phyloP scores from a whole-genome alignment of 805 yeast genomes.

The Candida namnaoensis region DNA sequence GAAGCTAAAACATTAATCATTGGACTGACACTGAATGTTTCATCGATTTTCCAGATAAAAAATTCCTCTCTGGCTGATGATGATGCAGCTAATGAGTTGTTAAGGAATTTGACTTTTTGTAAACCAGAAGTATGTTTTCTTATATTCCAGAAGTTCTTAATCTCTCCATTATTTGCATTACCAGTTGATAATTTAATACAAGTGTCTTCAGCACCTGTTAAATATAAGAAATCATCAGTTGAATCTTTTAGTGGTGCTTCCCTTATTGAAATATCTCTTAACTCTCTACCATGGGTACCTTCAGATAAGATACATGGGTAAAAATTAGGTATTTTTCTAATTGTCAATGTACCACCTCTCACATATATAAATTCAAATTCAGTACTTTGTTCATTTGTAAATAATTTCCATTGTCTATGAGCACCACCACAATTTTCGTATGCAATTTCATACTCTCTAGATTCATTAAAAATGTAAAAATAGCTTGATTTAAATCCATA shows the following conservation, averaged over 20 bases:
- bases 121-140: conserved; percentile 86
- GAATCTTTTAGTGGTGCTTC: conserved; percentile 14
- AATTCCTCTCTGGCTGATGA: conserved; percentile 88
- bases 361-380: conserved; percentile 46
- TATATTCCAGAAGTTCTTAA: conserved; percentile 48
- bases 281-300: conserved; percentile 91
- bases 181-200: conserved; percentile 49
- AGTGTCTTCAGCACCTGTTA: conserved; percentile 89
- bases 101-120: conserved; percentile 62
- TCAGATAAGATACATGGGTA: conserved; percentile 29
- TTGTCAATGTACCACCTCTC: conserved; percentile 40
- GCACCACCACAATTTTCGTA: conserved; percentile 85
- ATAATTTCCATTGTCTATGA: conserved; percentile 74
- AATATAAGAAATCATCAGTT: conserved; percentile 31
- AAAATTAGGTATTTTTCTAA: conserved; percentile 23
- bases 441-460: conserved; percentile 59
- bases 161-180: conserved; percentile 25
- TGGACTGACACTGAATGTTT: conserved; percentile 25
- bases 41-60: conserved; percentile 61
- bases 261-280: conserved; percentile 63
- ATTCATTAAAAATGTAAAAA: conserved; percentile 79
- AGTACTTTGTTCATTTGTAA: conserved; percentile 11
- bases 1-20: conserved; percentile 40
- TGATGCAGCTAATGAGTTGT: conserved; percentile 36
- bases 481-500: conserved; percentile 79